Evolutionary conservation across 2,329 filamentous ascomycete genomes (phyloP).

Genomic region (Pseudogymnoascus sp.): DNA sequence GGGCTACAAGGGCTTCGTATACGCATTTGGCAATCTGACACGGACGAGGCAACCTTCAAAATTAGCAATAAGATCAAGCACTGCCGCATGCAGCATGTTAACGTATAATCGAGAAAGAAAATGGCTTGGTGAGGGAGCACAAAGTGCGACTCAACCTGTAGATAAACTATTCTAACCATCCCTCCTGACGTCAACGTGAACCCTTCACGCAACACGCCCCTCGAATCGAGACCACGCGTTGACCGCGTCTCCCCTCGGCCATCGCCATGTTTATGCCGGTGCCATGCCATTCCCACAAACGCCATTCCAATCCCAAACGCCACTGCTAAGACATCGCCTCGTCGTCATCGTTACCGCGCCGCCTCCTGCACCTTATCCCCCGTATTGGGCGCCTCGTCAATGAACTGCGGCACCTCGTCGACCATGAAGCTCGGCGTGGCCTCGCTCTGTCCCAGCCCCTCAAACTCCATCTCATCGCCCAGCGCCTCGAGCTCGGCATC

Average conservation of each 20-base stretch:
- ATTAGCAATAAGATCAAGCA: background rate
- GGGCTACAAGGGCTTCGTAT: background rate
- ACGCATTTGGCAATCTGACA: conserved; percentile 1
- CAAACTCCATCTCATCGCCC: conserved; percentile 87
- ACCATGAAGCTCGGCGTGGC: conserved; percentile 76
- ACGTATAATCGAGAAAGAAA: background rate
- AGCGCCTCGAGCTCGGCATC: conserved; percentile 94
- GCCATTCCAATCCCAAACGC: background rate
- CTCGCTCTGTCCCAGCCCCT: conserved; percentile 48
- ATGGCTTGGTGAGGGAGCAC: conserved; percentile 3
- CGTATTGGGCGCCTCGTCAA: conserved; percentile 78
- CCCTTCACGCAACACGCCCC: background rate
- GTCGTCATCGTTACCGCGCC: conserved; percentile 33
- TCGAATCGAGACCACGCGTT: background rate
- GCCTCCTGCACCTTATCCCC: conserved; percentile 75
- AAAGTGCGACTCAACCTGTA: background rate
- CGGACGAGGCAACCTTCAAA: background rate
- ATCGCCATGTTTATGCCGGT: background rate
- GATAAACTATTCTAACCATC: background rate
- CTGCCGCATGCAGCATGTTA: background rate
- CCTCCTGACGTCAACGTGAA: background rate
- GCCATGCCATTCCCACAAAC: conserved; percentile 2
- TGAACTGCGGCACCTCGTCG: conserved; percentile 82
- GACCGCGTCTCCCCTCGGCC: background rate
- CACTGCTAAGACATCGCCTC: background rate